Evolutionary conservation across 441 rosid species (phyloP).

Genomic region (Corymbia calophylla): DNA sequence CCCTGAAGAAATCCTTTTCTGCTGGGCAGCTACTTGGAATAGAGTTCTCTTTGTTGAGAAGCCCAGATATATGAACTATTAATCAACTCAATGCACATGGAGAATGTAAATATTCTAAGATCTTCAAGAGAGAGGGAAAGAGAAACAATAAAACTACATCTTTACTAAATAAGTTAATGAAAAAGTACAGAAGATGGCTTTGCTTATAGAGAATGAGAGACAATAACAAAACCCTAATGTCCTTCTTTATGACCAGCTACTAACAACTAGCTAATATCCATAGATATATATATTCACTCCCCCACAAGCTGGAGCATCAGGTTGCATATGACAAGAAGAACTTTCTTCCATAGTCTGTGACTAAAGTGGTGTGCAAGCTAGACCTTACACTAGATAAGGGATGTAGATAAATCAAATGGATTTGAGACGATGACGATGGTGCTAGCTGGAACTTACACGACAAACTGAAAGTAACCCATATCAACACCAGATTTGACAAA

Average conservation of each 20-base stretch:
- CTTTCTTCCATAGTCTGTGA: neutral
- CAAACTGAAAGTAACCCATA: neutral
- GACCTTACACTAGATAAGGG: neutral
- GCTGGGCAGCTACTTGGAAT: neutral
- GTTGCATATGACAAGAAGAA: neutral
- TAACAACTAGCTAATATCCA: neutral
- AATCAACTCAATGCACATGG: neutral
- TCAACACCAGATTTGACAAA: neutral
- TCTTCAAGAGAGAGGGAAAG: neutral
- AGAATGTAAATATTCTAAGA: neutral
- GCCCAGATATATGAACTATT: neutral
- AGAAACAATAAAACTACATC: neutral
- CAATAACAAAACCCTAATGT: neutral
- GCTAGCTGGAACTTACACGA: neutral
- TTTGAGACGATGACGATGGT: neutral
- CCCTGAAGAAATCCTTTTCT: neutral
- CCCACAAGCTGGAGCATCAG: neutral
- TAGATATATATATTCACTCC: neutral
- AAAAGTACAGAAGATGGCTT: neutral
- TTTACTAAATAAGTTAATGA: neutral
- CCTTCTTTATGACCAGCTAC: neutral
- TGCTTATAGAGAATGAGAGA: neutral
- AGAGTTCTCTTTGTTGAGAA: neutral
- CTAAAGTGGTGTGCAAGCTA: neutral
- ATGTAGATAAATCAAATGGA: neutral